Conservation (phyloP, 352 stramenopile genomes). For the Nothophytophthora sp. region DNA sequence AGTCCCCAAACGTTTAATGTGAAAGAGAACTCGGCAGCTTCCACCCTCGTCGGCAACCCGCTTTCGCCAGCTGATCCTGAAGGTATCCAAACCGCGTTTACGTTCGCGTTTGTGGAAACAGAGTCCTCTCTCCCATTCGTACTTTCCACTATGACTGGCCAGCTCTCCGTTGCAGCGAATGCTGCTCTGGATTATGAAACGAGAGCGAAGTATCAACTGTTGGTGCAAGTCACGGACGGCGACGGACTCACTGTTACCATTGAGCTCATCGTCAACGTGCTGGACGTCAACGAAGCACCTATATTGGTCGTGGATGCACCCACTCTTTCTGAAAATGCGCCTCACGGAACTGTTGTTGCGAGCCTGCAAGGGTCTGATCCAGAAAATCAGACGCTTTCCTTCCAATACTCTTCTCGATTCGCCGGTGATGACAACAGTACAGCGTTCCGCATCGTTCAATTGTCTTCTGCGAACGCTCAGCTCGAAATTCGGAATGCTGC, state of each 20-base stretch:
- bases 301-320: constrained; percentile 5
- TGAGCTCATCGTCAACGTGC: constrained; percentile 17
- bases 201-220: constrained; percentile 2
- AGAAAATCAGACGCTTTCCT: constrained; percentile 54
- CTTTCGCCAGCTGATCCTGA: constrained; percentile 20
- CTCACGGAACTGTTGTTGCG: constrained; percentile 40
- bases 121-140: constrained; percentile 4
- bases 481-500: constrained; percentile 38
- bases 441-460: constrained; percentile 41
- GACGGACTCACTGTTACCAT: constrained; percentile 12
- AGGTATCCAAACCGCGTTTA: constrained; percentile 2
- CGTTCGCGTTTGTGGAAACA: constrained; percentile 6
- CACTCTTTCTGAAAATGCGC: constrained; percentile 39
- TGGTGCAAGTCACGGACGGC: constrained; percentile 14
- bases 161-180: constrained; percentile 18
- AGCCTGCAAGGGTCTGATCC: constrained; percentile 41
- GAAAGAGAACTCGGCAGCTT: constrained; percentile 17
- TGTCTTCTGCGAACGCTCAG: constrained; percentile 35
- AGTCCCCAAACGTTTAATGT: constrained; percentile 18
- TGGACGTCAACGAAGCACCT: constrained; percentile 27
- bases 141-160: constrained; percentile 10
- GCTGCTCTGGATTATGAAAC: constrained; percentile 18
- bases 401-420: constrained; percentile 31
- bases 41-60: constrained; percentile 8
- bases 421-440: constrained; percentile 11